Evolutionary conservation across 495 filamentous ascomycete genomes (phyloP), one percentile per base, ranked within the genome.

Genomic region (Astrocystis sublimbata): DNA sequence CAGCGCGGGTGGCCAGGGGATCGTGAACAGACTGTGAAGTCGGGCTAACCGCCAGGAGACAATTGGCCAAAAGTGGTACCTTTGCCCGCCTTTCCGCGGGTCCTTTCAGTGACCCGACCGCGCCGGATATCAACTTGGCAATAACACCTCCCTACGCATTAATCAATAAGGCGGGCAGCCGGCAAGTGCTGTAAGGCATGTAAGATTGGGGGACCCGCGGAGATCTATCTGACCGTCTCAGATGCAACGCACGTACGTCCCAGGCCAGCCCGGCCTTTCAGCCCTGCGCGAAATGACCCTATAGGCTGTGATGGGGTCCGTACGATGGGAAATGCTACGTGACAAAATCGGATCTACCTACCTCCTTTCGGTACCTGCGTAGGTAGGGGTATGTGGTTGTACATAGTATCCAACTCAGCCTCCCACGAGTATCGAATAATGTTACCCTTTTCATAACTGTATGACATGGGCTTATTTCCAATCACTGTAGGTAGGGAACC

Each of bases 211-310:
- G 23, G 45, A n/a, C 24, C 23, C 47, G 47, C 21, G 47, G 47
- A 17, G 46, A 6, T 13, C 33, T 36, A 23, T 23, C 8, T 35
- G 12, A 35, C 49, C 4, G 49, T 52, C 30, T 52, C 49, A 49
- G 46, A 49, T 49, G 46, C 46, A 5, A 15, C 30, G 12, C 33
- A 36, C 13, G 33, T 13, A 36, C 33, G 33, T 6, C 33, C 6
- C 33, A 13, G 33, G 6, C 6, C 33, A 36, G 33, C 17, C 49
- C 49, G 21, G 28, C 49, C 49, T 23, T 52, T 52, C 49, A 52
- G 49, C 49, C 49, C 49, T 35, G 49, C 35, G 30, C 26, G 21
- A 49, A 35, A 26, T 35, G 28, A 23, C 49, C 41, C 49, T 52
- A 52, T 35, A 30, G 28, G 46, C 49, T 28, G 28, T n/a, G 30